These are phyloP conservation scores for Pyrenophora tritici-repentis DNA, from an alignment of 2,329 filamentous ascomycete species.

Conservation along the genomic window DNA sequence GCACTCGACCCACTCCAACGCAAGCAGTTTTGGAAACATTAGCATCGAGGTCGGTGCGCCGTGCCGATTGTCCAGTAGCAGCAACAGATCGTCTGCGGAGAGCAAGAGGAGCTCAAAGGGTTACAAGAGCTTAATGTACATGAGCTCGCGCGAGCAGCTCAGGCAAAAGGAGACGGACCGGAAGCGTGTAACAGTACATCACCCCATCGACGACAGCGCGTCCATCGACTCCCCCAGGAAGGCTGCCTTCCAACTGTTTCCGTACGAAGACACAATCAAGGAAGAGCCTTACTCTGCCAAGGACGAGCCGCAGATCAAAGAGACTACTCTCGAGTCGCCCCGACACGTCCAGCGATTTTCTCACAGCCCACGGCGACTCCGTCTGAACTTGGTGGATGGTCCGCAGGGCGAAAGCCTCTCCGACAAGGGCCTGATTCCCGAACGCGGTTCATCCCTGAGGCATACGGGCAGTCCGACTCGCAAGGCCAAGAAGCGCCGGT, in stretches of 20 bases:
- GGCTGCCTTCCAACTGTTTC: conserved; percentile 29
- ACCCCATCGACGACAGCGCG: conserved; percentile 45
- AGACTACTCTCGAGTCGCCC: conserved; percentile 34
- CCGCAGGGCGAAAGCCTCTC: conserved; percentile 31
- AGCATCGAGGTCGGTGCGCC: conserved; percentile 46
- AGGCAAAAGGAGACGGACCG: conserved; percentile 66
- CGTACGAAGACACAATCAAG: conserved; percentile 46
- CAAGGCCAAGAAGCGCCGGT: conserved; percentile 34
- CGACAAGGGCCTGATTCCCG: conserved; percentile 39
- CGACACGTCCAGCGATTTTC: conserved; percentile 35
- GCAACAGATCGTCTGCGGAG: conserved; percentile 41
- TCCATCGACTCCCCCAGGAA: conserved; percentile 33
- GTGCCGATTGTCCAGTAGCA: conserved; percentile 34
- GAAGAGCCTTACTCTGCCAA: conserved; percentile 36
- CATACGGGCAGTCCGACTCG: conserved; percentile 42
- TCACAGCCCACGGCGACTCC: conserved; percentile 38
- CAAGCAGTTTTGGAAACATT: conserved; percentile 49
- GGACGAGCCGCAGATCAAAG: conserved; percentile 13
- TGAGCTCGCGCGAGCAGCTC: conserved; percentile 72
- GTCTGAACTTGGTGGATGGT: conserved; percentile 32
- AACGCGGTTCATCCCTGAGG: conserved; percentile 41
- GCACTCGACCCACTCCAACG: conserved; percentile 42
- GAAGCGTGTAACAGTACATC: conserved; percentile 58
- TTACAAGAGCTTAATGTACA: conserved; percentile 69
- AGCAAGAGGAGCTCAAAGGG: conserved; percentile 43